Evolutionary conservation across 2,329 filamentous ascomycete species (phyloP), one percentile per base, ranked within the genome.

Genomic region (Dothiorella sarmentorum): DNA sequence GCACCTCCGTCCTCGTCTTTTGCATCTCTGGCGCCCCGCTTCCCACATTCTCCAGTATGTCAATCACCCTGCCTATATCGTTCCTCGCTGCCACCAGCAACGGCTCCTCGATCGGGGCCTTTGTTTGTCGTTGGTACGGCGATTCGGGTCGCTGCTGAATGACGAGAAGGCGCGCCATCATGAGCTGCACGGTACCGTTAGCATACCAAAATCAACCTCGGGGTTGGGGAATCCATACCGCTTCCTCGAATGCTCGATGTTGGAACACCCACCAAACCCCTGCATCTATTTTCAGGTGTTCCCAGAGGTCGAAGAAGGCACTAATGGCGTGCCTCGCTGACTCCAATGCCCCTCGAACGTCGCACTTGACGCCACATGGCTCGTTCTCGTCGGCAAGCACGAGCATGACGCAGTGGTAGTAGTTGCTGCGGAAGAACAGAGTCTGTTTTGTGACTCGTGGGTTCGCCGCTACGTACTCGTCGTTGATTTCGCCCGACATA

Each of bases 191-290:
- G 5, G 10, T 15, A 52, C 45, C 10, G 29, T 63, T 31, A 64
- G 59, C 29, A 49, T 15, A 18, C 15, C 15, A n/a, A 26, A 13
- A 3, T 10, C 24, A 13, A 15, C n/a, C n/a, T n/a, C 2, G 17
- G 2, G 17, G n/a, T 3, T 4, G 5, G n/a, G 22, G 20, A 24
- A 37, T 6, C 88, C 89, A 72, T 84, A 89, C 67, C 29, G 87
- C 87, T 75, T 92, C 89, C 55, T 92, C 79, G 67, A 92, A 92
- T 0, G 89, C 89, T 1, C 89, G 78, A 68, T 92, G 89, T 69
- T 91, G 89, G 64, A 91, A 90, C 0, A 90, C 88, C 89, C 89
- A 93, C 89, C 89, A 92, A 0, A 91, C 88, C 13, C 85, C 81
- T 1, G 88, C 87, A 74, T 93, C 89, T 15, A 78, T 77, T 64